Evolutionary conservation across 73 alveolate species (phyloP).

Genomic region (Tetrahymena malaccensis): DNA sequence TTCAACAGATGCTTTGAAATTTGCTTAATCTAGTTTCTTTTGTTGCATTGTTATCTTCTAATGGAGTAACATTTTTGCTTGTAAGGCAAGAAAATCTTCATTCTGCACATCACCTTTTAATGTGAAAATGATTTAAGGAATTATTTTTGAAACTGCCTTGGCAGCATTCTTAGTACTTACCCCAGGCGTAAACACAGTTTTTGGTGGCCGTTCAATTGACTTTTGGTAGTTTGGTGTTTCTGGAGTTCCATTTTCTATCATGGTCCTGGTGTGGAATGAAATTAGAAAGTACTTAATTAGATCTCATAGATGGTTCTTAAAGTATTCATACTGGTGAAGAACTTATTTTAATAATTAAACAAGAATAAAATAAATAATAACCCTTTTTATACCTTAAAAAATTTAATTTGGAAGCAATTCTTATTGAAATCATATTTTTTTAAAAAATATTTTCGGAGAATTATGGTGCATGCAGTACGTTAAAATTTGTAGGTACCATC

Average conservation of each 20-base stretch:
- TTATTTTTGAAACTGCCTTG: not conserved
- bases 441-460: too few species aligned
- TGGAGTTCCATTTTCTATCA: not conserved
- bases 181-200: not conserved
- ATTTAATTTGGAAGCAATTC: too few species aligned
- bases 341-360: too few species aligned
- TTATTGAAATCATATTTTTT: too few species aligned
- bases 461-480: too few species aligned
- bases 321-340: not conserved
- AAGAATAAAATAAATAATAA: too few species aligned
- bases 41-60: slow-evolving; percentile 51
- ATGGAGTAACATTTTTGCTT: not conserved
- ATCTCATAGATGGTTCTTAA: not conserved
- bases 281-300: not conserved
- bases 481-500: too few species aligned
- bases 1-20: slow-evolving; percentile 80
- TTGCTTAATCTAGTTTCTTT: slow-evolving; percentile 80
- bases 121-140: not conserved
- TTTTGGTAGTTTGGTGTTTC: not conserved
- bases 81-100: not conserved
- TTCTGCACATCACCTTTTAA: not conserved
- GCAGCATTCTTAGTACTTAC: not conserved
- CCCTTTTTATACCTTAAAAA: too few species aligned
- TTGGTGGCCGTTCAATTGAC: not conserved
- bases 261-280: not conserved